Base-by-base conservation (phyloP, 345 rosid species). In the Pelargonium nanum region DNA sequence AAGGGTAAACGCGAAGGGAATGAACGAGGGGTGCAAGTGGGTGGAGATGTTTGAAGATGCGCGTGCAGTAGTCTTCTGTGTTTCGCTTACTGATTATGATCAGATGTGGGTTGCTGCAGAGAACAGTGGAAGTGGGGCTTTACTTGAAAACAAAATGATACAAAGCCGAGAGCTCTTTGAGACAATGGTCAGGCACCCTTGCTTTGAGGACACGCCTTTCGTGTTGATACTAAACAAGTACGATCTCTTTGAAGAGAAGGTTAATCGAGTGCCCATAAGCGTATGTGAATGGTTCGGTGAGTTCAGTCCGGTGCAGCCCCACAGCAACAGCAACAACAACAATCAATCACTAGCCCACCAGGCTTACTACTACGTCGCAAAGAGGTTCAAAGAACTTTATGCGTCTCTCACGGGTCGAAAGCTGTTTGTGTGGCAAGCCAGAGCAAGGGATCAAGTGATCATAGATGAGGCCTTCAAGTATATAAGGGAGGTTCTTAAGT, bases 21-120 rank as follows among this genome's bases (percentile, higher is more conserved):
- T 90, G 95, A 88, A 82, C 26, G 96, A 90, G 62, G 96, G 97
- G 24, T 94, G 97, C 81, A 94, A 94, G 72, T 94, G 99, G 99
- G 91, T 94, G 0, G 97, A 90, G 64, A 94, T 94, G 97, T 90
- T 94, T 24, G 99, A 94, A 83, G 99, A 94, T 1, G 99, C 86
- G 50, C 81, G 88, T 1, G 89, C 72, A 5, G 84, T 90, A 1
- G 73, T 90, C 55, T 90, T 94, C 89, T 94, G 99, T 30, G 78
- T 88, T 6, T 76, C 97, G 60, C 85, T 94, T 45, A 75, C 85
- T 34, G 97, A 94, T 72, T 94, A 86, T 59, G 99, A 94, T 69
- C 93, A 83, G 67, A 75, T 86, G 62, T 79, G 78, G 40, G 19
- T 81, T 34, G 53, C 82, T 13, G 73, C 89, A 0, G 89, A 79